A percentile compares a stretch with the other conserved stretches of the same genome.
Conservation (phyloP, 768 basidiomycete species). For the Mrakia frigida region DNA sequence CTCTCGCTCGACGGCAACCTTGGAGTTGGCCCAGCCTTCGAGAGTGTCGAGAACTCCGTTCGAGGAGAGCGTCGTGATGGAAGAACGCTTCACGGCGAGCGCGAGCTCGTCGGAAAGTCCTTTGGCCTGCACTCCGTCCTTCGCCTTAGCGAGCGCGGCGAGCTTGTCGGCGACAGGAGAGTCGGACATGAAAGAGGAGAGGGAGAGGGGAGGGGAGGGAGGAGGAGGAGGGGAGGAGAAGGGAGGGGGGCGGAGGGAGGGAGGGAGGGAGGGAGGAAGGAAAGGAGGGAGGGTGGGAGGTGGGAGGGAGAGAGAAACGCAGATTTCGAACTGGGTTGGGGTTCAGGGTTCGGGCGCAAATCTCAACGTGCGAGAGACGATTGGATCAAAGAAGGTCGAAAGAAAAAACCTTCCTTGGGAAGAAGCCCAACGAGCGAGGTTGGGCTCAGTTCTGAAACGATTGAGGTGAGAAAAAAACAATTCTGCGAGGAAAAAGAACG, state of each 20-base stretch:
- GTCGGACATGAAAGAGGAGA: constrained; percentile 37
- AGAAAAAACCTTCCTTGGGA: too few relatives aligned
- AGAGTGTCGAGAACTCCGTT: constrained; percentile 56
- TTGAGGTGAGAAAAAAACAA: too few relatives aligned
- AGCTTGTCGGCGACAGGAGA: constrained; percentile 54
- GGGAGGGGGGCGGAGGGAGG: constrained; percentile 34
- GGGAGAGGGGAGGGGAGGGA: constrained; percentile 1
- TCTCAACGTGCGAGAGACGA: too few relatives aligned
- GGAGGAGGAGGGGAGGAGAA: not conserved
- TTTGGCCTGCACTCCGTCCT: constrained; percentile 31
- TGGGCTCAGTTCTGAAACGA: too few relatives aligned
- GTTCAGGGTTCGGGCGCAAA: too few relatives aligned
- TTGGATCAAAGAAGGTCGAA: too few relatives aligned
- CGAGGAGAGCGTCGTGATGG: constrained; percentile 26
- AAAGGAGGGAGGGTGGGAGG: constrained; percentile 27
- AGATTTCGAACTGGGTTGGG: too few relatives aligned
- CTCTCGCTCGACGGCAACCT: constrained; percentile 42
- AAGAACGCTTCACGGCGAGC: constrained; percentile 33
- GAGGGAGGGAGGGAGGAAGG: constrained; percentile 20
- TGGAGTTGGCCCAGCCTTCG: constrained; percentile 47
- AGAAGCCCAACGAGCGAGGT: too few relatives aligned
- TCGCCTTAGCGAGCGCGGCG: constrained; percentile 26
- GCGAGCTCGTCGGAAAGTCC: constrained; percentile 33
- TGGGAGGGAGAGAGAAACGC: not conserved
- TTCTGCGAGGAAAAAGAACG: too few relatives aligned